Percentiles rank a stretch among this genome's conserved stretches.
These are phyloP conservation scores for Lenzites betulinus DNA, from an alignment of 768 basidiomycete genomes.

Conservation along the genomic window DNA sequence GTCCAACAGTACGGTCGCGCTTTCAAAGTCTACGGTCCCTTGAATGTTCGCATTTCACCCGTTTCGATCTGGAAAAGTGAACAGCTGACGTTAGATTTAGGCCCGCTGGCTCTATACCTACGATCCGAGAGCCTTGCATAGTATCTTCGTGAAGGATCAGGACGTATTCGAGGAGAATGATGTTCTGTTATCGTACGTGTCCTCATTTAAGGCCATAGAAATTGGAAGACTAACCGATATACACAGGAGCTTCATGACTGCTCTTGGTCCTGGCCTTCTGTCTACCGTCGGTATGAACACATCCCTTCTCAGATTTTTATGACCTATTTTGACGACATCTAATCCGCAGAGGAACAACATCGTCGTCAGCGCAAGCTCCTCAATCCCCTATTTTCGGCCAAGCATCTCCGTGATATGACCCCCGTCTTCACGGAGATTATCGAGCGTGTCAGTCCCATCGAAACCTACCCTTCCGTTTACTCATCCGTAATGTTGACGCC, in stretches of 20 bases:
- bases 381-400: conserved; percentile 16
- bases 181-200: background rate
- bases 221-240: background rate
- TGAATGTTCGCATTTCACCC: background rate
- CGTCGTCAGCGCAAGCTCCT: conserved; percentile 14
- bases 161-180: conserved; percentile 14
- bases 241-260: background rate
- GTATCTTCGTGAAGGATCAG: conserved; percentile 22
- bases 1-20: background rate
- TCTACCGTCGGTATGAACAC: conserved; percentile 15
- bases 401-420: conserved; percentile 12
- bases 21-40: background rate
- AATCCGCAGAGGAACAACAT: conserved; percentile 21
- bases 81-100: background rate
- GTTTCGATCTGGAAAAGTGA: no score
- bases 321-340: no score
- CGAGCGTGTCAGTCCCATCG: no score
- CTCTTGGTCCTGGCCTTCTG: conserved; percentile 20
- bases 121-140: conserved; percentile 20
- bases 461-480: no score
- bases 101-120: conserved; percentile 8
- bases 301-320: background rate
- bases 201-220: no score
- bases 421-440: no score
- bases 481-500: no score